Conservation (phyloP, 163 green algal genomes). For the Prototheca cutis region DNA sequence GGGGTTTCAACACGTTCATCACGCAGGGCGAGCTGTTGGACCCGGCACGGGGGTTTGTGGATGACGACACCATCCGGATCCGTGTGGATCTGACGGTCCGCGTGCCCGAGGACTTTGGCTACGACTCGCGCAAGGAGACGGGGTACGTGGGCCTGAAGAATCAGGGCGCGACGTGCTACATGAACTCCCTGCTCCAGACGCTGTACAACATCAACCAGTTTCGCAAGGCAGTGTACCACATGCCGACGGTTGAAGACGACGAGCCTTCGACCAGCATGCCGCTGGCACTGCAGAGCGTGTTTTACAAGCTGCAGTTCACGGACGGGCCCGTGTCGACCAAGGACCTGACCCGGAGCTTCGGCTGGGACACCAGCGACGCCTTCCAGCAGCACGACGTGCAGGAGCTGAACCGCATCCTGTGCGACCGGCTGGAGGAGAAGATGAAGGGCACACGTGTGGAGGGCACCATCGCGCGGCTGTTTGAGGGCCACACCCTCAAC, state of each 20-base stretch:
- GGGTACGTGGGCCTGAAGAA: slow-evolving; percentile 96
- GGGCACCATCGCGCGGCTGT: slow-evolving; percentile 80
- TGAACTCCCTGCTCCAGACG: slow-evolving; percentile 96
- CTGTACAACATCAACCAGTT: slow-evolving; percentile 95
- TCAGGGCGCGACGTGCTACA: slow-evolving; percentile 96
- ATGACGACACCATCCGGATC: slow-evolving; percentile 18
- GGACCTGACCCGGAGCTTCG: slow-evolving; percentile 92
- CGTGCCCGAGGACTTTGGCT: slow-evolving; percentile 45
- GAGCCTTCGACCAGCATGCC: slow-evolving; percentile 64
- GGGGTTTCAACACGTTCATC: slow-evolving; percentile 87
- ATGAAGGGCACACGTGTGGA: slow-evolving; percentile 97
- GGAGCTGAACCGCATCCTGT: slow-evolving; percentile 94
- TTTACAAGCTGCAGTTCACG: slow-evolving; percentile 95
- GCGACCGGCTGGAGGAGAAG: slow-evolving; percentile 94
- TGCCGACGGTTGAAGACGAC: slow-evolving; percentile 85
- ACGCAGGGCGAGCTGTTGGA: slow-evolving; percentile 45
- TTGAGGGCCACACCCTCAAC: slow-evolving; percentile 84
- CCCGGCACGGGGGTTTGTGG: slow-evolving; percentile 39
- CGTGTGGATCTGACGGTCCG: slow-evolving; percentile 44
- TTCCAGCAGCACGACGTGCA: slow-evolving; percentile 98
- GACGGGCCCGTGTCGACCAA: slow-evolving; percentile 76
- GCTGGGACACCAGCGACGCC: slow-evolving; percentile 83
- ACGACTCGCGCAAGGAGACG: slow-evolving; percentile 78
- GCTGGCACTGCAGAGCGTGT: slow-evolving; percentile 89
- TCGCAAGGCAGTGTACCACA: slow-evolving; percentile 92